Percentiles rank a stretch among this genome's conserved stretches.
phyloP scores from a whole-genome alignment of 1,284 basidiomycete species.

The Golubevia pallescens region DNA sequence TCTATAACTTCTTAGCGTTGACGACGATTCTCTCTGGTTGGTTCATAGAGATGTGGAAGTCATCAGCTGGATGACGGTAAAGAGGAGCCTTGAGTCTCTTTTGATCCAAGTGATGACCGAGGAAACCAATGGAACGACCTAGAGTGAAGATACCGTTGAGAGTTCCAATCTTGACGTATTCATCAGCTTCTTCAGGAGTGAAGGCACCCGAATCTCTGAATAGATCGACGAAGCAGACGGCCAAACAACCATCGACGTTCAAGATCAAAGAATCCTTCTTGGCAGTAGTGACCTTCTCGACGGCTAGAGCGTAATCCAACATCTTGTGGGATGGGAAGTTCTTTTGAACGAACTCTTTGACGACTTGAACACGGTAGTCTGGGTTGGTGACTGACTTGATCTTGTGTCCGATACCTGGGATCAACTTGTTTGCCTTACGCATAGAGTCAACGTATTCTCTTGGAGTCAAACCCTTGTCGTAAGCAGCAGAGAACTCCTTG shows the following conservation, averaged over 20 bases:
- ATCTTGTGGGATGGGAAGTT: slow-evolving; percentile 80
- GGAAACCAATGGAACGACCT: slow-evolving; percentile 96
- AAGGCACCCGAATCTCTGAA: slow-evolving; percentile 92
- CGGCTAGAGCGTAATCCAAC: slow-evolving; percentile 96
- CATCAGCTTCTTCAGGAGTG: slow-evolving; percentile 91
- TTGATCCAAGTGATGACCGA: slow-evolving; percentile 80
- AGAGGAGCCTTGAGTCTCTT: slow-evolving; percentile 58
- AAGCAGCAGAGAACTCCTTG: slow-evolving; percentile 81
- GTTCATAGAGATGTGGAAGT: not conserved
- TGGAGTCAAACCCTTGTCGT: slow-evolving; percentile 88
- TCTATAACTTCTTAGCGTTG: not conserved
- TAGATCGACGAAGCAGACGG: slow-evolving; percentile 96
- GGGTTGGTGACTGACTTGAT: slow-evolving; percentile 78
- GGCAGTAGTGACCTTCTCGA: slow-evolving; percentile 94
- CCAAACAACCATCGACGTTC: slow-evolving; percentile 97
- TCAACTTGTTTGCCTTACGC: slow-evolving; percentile 94
- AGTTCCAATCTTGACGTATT: slow-evolving; percentile 93
- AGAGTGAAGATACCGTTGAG: slow-evolving; percentile 97
- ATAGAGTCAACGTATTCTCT: slow-evolving; percentile 97
- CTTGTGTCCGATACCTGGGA: slow-evolving; percentile 99
- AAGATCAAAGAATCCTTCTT: slow-evolving; percentile 97
- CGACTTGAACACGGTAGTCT: slow-evolving; percentile 83
- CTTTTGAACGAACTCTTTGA: slow-evolving; percentile 94
- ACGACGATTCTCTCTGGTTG: not conserved
- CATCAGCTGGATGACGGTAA: slow-evolving; percentile 56